phyloP scores from a whole-genome alignment of 345 rosid species.

The Hevea brasiliensis region DNA sequence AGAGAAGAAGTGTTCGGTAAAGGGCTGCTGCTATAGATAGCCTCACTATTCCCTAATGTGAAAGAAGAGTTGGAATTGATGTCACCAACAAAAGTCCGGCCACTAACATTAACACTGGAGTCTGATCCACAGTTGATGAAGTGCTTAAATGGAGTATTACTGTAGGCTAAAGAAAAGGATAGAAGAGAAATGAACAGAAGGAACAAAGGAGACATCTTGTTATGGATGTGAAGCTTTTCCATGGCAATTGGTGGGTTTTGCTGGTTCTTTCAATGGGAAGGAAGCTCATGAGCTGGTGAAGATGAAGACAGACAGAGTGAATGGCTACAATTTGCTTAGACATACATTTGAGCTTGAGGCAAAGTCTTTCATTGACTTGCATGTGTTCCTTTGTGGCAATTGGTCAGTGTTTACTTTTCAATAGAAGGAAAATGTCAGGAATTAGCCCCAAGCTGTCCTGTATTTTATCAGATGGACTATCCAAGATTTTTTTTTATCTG shows the following conservation, averaged over 20 bases:
- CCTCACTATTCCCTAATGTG: slow-evolving; percentile 13
- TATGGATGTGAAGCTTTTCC: slow-evolving; percentile 8
- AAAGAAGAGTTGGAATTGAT: slow-evolving; percentile 11
- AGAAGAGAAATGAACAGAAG: slow-evolving; percentile 14
- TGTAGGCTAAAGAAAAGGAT: slow-evolving; percentile 20
- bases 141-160: slow-evolving; percentile 35
- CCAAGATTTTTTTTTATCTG: too few species aligned
- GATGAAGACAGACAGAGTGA: background rate
- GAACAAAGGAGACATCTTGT: slow-evolving; percentile 17
- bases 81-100: slow-evolving; percentile 39
- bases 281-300: background rate
- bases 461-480: too few species aligned
- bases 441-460: too few species aligned
- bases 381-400: too few species aligned
- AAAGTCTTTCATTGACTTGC: too few species aligned
- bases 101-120: background rate
- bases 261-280: background rate
- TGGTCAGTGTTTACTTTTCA: too few species aligned
- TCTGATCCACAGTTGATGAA: slow-evolving; percentile 57
- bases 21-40: background rate
- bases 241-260: background rate
- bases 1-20: slow-evolving; percentile 4
- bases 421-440: too few species aligned
- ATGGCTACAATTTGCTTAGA: too few species aligned
- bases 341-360: too few species aligned